Base-by-base conservation (phyloP, 2,329 filamentous ascomycete species). In the Beauveria caledonica region DNA sequence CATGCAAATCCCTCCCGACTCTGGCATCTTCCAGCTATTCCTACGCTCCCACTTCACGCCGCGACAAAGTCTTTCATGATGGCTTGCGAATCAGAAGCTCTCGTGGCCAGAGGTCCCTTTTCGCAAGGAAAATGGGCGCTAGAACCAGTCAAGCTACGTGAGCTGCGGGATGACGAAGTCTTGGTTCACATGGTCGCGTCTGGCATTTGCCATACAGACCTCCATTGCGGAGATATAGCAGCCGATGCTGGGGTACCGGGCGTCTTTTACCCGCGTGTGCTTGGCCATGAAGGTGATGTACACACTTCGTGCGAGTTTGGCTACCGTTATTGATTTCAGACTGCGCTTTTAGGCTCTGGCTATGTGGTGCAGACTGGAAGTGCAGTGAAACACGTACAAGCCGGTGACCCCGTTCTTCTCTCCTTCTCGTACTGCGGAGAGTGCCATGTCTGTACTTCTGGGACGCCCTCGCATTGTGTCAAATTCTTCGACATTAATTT, bases 171-270 rank as follows among this genome's bases (percentile, higher is more conserved):
- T 1, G 76, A 80, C 33, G 81, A 84, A 67, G 68, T 83, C 2
- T 69, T 83, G 2, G 76, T 84, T 3, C 77, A 80, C 46, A 78
- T 84, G 61, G 72, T 82, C 1, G 79, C 81, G 0, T 77, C 77
- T 0, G 81, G 81, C 0, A 76, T 84, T 54, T 84, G 81, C 63
- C 81, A 84, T 62, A 81, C 80, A 0, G 81, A 84, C 63, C 66
- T 81, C 10, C 68, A 77, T 29, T 75, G 80, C 56, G 78, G 76
- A 2, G 71, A 74, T 9, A 70, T 66, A 0, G 42, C 62, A 5
- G 62, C 46, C 23, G 61, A 64, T 13, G 15, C 59, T 10, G 60
- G 57, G 3, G 65, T 67, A 1, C 64, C 64, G 3, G 60, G 49
- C 3, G 64, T 65, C 13, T 64, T 59, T 21, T 66, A 65, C 39